These are phyloP conservation scores for Paspalum notatum DNA, from an alignment of 176 grass and related monocot species.

Conservation along the genomic window DNA sequence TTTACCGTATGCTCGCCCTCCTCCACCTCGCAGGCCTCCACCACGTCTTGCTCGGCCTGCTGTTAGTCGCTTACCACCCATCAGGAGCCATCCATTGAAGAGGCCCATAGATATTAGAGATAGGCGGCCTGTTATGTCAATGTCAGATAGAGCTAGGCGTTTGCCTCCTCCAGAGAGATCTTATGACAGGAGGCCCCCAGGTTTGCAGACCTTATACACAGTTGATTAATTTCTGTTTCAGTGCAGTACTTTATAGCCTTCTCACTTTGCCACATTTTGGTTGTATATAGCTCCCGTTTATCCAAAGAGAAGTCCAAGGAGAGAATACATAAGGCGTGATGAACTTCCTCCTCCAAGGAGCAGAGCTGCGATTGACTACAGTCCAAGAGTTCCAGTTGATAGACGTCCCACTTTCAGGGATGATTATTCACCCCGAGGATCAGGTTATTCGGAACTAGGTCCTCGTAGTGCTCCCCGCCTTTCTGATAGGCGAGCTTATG, in stretches of 20 bases:
- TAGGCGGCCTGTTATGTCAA: constrained; percentile 57
- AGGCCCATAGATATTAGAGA: constrained; percentile 75
- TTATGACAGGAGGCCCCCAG: constrained; percentile 69
- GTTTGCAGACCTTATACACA: constrained; percentile 47
- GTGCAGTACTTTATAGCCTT: neutral
- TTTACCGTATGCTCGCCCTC: constrained; percentile 55
- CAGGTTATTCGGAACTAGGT: constrained; percentile 64
- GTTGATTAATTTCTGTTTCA: neutral
- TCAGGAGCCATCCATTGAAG: constrained; percentile 63
- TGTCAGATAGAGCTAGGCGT: constrained; percentile 67
- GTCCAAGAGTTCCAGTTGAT: constrained; percentile 60
- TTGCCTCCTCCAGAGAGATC: constrained; percentile 66
- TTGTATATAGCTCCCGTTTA: constrained; percentile 62
- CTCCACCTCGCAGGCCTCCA: constrained; percentile 44
- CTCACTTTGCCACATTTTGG: constrained; percentile 2
- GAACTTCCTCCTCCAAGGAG: constrained; percentile 70
- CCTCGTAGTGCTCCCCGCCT: constrained; percentile 57
- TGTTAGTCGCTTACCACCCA: constrained; percentile 45
- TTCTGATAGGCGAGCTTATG: constrained; percentile 63
- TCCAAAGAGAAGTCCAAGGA: constrained; percentile 71
- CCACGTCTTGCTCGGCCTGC: constrained; percentile 47
- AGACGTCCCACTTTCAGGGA: constrained; percentile 68
- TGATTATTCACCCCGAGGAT: constrained; percentile 63
- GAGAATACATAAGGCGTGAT: constrained; percentile 65
- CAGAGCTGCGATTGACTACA: constrained; percentile 62